Conservation (phyloP, 2,329 filamentous ascomycete genomes). For the Dothiorella sarmentorum region DNA sequence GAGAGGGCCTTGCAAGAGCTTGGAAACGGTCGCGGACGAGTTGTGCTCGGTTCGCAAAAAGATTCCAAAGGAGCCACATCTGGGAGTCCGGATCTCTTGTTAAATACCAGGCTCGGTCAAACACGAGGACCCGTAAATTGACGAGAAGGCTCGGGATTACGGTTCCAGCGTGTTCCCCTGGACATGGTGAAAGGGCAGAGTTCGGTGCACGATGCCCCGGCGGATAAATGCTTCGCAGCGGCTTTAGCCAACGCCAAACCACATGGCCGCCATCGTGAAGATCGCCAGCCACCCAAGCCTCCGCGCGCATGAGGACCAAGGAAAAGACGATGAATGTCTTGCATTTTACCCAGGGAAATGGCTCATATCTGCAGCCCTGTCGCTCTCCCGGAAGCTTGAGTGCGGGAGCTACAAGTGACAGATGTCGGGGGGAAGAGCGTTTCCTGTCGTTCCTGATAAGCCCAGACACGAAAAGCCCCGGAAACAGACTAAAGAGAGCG, state of each 20-base stretch:
- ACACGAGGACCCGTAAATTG: no score
- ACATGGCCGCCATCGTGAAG: neutral
- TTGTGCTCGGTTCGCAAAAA: no score
- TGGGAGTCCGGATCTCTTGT: no score
- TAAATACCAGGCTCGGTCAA: no score
- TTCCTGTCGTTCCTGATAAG: neutral
- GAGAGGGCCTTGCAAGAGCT: no score
- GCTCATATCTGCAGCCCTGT: neutral
- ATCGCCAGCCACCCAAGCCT: conserved; percentile 5
- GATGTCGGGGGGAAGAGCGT: neutral
- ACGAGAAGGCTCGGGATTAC: no score
- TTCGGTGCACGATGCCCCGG: neutral
- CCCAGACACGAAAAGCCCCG: neutral
- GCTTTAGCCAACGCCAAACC: neutral
- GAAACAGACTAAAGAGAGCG: neutral
- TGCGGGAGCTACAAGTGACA: neutral
- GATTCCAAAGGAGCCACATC: no score
- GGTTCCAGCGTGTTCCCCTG: no score
- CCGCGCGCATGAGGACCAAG: neutral
- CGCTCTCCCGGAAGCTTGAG: conserved; percentile 10
- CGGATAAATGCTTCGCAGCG: conserved; percentile 6
- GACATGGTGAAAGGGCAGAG: no score
- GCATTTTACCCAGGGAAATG: neutral
- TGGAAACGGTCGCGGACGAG: no score
- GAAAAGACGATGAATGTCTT: neutral